Percentiles rank a stretch among this genome's conserved stretches.
These are phyloP conservation scores for Phoenix roebelenii DNA, from an alignment of 176 grass and related monocot species.

Conservation along the genomic window DNA sequence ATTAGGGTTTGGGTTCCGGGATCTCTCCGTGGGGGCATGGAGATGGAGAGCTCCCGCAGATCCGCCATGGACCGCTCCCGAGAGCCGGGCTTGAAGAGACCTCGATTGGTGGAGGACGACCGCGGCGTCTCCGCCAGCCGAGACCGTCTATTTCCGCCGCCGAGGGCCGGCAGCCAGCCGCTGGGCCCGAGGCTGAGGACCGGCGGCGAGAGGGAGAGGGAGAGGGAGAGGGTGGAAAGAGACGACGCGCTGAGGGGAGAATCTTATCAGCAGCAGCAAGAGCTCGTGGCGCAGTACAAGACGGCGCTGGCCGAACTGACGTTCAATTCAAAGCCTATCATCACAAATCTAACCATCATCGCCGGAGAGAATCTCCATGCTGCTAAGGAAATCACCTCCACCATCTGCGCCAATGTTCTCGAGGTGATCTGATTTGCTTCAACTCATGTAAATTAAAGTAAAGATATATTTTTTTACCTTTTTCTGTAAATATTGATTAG, in stretches of 20 bases:
- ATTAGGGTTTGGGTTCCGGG: too few species aligned
- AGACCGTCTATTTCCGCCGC: conserved; percentile 6
- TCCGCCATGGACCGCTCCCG: conserved; percentile 32
- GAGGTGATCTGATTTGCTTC: conserved; percentile 52
- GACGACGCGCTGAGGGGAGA: conserved; percentile 7
- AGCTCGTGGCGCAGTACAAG: conserved; percentile 86
- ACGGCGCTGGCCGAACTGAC: conserved; percentile 35
- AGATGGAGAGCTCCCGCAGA: conserved; percentile 47
- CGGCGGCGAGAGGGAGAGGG: conserved; percentile 12
- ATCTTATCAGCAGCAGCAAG: conserved; percentile 29
- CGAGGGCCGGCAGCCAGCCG: conserved; percentile 5
- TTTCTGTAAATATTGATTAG: too few species aligned
- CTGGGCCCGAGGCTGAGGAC: background rate
- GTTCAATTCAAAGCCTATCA: conserved; percentile 2
- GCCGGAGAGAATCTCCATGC: background rate
- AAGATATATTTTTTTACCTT: background rate
- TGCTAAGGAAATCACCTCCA: conserved; percentile 1
- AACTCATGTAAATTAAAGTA: background rate
- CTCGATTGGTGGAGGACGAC: conserved; percentile 30
- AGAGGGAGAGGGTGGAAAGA: background rate
- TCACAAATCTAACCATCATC: conserved; percentile 6
- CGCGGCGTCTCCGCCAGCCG: conserved; percentile 3
- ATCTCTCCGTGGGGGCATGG: too few species aligned
- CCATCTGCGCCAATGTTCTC: conserved; percentile 89
- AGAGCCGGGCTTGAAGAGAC: conserved; percentile 64